Evolutionary conservation across 306 rosid species (phyloP), one percentile per base, ranked within the genome.

Genomic region (Prunus mongolica): DNA sequence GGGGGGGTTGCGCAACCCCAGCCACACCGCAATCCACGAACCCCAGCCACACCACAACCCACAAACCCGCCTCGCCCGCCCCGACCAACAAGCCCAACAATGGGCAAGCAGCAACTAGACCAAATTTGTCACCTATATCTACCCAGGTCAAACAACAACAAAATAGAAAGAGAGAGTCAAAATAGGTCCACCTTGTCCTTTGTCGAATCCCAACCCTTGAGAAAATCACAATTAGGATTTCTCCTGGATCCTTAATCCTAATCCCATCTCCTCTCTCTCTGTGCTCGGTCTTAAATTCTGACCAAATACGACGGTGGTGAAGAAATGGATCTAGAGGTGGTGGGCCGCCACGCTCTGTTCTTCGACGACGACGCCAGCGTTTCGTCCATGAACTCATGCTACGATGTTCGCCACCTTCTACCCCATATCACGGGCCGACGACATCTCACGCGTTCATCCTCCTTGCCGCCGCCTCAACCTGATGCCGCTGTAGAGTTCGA

Each of bases 291-390:
- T 16, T 12, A 28, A 50, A 20, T 22, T n/a, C 75, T 0, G 14
- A 55, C 24, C 62, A 61, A 66, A 76, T 65, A 78, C 18, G 71
- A 44, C 67, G 71, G 63, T 52, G 46, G 9, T 50, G 74, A 47
- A 45, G 12, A 72, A 46, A 90, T 93, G 98, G 94, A 90, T 77
- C 84, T 93, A 20, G 91, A 82, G 85, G 89, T 86, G 24, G 88
- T 89, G 12, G 98, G 96, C 24, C 88, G 94, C 19, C 98, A 90
- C 82, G 93, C 93, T 49, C 79, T 93, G 78, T 78, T 93, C 50
- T 93, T 93, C 85, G 94, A 93, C 83, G 98, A 90, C 79, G 96
- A 90, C 85, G 84, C 80, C 72, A 86, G 71, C 81, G 93, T 94
- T 57, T 89, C 91, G 67, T 93, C 89, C 73, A 86, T 89, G 0